Percentiles rank a stretch among this genome's conserved stretches.
phyloP scores from a whole-genome alignment of 2,329 filamentous ascomycete genomes.

The Canariomyces notabilis region DNA sequence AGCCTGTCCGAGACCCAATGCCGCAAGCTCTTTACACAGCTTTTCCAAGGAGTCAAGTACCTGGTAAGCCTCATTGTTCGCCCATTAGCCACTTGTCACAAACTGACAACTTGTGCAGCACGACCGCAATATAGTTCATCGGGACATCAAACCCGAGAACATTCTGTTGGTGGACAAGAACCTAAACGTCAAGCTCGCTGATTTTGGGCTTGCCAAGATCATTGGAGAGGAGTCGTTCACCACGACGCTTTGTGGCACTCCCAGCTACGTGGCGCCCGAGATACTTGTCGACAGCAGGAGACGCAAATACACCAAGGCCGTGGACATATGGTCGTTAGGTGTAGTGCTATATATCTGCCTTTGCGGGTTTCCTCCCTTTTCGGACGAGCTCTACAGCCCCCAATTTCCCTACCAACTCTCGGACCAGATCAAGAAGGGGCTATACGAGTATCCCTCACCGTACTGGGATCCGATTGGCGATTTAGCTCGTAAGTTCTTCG shows the following conservation, averaged over 20 bases:
- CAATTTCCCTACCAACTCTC: constrained; percentile 83
- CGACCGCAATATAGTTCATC: constrained; percentile 93
- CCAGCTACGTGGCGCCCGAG: constrained; percentile 93
- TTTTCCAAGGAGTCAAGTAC: constrained; percentile 94
- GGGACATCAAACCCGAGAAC: constrained; percentile 97
- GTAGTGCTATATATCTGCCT: constrained; percentile 96
- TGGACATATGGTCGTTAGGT: constrained; percentile 96
- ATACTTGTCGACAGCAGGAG: constrained; percentile 78
- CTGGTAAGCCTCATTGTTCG: constrained; percentile 55
- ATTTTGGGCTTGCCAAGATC: constrained; percentile 96
- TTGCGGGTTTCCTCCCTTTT: constrained; percentile 95
- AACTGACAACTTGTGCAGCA: constrained; percentile 55
- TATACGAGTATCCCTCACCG: constrained; percentile 91
- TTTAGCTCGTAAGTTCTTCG: constrained; percentile 55
- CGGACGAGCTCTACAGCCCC: constrained; percentile 76
- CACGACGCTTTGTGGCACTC: constrained; percentile 93
- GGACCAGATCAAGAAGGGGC: constrained; percentile 82
- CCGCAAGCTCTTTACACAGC: constrained; percentile 79
- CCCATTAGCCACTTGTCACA: background rate
- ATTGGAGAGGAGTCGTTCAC: constrained; percentile 98
- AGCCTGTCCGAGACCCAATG: constrained; percentile 81
- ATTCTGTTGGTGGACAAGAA: constrained; percentile 84
- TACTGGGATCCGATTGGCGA: constrained; percentile 93
- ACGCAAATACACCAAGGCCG: constrained; percentile 87
- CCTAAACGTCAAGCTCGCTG: constrained; percentile 82